These are phyloP conservation scores for Papiliotrema flavescens DNA, from an alignment of 1,284 basidiomycete genomes.

Conservation along the genomic window DNA sequence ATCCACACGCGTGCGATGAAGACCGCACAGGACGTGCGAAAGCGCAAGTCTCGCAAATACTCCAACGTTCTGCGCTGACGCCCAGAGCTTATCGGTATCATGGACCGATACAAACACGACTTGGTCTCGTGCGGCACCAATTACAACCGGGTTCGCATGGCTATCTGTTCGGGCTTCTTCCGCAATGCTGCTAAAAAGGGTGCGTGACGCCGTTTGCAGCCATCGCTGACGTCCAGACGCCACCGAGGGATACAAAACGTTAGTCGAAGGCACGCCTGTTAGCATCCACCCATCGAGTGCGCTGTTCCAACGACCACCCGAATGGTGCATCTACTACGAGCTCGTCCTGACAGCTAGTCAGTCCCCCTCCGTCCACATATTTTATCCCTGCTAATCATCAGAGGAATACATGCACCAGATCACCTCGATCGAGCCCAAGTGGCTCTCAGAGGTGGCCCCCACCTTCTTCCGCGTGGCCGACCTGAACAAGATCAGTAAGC, in stretches of 20 bases:
- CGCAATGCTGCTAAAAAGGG: slow-evolving; percentile 95
- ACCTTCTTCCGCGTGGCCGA: slow-evolving; percentile 95
- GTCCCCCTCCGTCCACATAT: neutral
- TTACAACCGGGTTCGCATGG: slow-evolving; percentile 87
- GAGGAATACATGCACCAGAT: slow-evolving; percentile 91
- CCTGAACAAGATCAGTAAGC: slow-evolving; percentile 90
- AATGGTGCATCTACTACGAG: slow-evolving; percentile 75
- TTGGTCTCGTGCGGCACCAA: slow-evolving; percentile 74
- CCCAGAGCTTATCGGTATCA: slow-evolving; percentile 82
- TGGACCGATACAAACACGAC: slow-evolving; percentile 98
- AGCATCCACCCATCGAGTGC: slow-evolving; percentile 98
- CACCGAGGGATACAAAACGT: slow-evolving; percentile 83
- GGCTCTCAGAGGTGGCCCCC: slow-evolving; percentile 96
- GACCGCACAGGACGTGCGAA: slow-evolving; percentile 95
- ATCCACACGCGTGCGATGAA: slow-evolving; percentile 96
- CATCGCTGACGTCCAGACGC: slow-evolving; percentile 32
- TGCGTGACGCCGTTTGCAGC: slow-evolving; percentile 43
- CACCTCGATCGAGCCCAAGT: slow-evolving; percentile 95
- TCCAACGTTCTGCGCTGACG: slow-evolving; percentile 6
- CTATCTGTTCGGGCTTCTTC: slow-evolving; percentile 97
- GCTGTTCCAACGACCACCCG: slow-evolving; percentile 87
- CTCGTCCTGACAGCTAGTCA: slow-evolving; percentile 66
- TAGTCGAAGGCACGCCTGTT: slow-evolving; percentile 95
- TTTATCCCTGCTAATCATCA: slow-evolving; percentile 25
- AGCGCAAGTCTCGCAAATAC: slow-evolving; percentile 56